Evolutionary conservation across 176 grass and related monocot genomes (phyloP), one percentile per base, ranked within the genome.

Genomic region (Microstegium vimineum): DNA sequence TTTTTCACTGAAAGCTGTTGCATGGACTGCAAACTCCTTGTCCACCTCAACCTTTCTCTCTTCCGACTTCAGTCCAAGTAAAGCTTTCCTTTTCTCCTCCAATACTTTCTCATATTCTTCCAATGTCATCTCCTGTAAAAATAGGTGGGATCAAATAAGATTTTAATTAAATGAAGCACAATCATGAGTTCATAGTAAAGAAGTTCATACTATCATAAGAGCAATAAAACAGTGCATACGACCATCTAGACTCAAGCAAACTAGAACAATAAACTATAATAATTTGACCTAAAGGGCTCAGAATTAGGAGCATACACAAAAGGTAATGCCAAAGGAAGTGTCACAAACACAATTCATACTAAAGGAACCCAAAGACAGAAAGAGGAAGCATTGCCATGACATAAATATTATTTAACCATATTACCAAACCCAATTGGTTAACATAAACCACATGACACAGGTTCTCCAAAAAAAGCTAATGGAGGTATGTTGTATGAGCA

Each of bases 101-200:
- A 79, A 36, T 73, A 92, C n/a, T 74, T 92, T 96, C 62, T 96
- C 93, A 88, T 96, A 96, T 85, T 96, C 90, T 69, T 92, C 93
- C 83, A 96, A 66, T 81, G 93, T 96, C 93, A 96, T 92, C 77
- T 92, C 93, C 93, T 96, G 56, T 6, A 52, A 61, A 81, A 83
- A 38, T 15, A 56, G 36, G 32, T 57, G 43, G 37, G 64, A 22
- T 13, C 47, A 83, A 49, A 41, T 61, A 54, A 3, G 6, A 33
- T 63, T 68, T 78, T 12, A 31, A 20, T 51, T 5, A 10, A 74
- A 26, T 26, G 10, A 13, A 27, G 52, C 20, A 37, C 37, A 37
- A 54, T 32, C 30, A 34, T 7, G 10, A 69, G 16, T 77, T 42
- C 49, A 85, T 20, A 68, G 31, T 49, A 76, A 35, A 27, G 23